Conservation (phyloP, 805 yeast genomes). For the Lipomyces spencermartinsiae region DNA sequence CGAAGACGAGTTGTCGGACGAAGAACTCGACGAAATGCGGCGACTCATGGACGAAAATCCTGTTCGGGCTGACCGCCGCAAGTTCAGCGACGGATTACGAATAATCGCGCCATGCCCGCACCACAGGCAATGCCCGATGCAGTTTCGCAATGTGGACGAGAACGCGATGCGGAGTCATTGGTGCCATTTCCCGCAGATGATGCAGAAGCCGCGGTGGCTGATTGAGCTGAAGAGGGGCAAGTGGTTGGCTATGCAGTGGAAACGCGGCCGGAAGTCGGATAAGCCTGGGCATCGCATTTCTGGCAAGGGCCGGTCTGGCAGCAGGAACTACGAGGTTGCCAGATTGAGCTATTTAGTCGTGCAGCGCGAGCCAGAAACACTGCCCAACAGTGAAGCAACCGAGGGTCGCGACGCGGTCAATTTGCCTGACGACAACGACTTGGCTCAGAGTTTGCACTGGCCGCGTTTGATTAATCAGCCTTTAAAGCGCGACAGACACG, state of each 20-base stretch:
- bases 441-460: constrained; percentile 53
- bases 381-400: constrained; percentile 46
- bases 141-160: constrained; percentile 72
- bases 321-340: constrained; percentile 69
- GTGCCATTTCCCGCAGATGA: constrained; percentile 74
- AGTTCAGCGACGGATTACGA: constrained; percentile 57
- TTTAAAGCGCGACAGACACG: constrained; percentile 79
- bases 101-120: constrained; percentile 92
- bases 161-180: constrained; percentile 61
- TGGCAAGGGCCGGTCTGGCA: constrained; percentile 74
- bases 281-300: constrained; percentile 47
- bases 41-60: constrained; percentile 2
- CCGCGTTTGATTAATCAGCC: constrained; percentile 80
- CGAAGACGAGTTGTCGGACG: constrained; percentile 21
- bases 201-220: constrained; percentile 78
- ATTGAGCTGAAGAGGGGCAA: constrained; percentile 86
- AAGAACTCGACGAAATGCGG: constrained; percentile 14
- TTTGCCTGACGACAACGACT: not conserved
- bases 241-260: constrained; percentile 75
- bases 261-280: constrained; percentile 61
- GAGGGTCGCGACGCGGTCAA: not conserved
- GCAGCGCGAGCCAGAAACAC: constrained; percentile 55
- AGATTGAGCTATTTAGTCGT: constrained; percentile 72
- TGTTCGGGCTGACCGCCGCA: not conserved
- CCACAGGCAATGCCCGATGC: constrained; percentile 85